These are phyloP conservation scores for Eucalyptus caleyi DNA, from an alignment of 345 rosid species.

Conservation along the genomic window DNA sequence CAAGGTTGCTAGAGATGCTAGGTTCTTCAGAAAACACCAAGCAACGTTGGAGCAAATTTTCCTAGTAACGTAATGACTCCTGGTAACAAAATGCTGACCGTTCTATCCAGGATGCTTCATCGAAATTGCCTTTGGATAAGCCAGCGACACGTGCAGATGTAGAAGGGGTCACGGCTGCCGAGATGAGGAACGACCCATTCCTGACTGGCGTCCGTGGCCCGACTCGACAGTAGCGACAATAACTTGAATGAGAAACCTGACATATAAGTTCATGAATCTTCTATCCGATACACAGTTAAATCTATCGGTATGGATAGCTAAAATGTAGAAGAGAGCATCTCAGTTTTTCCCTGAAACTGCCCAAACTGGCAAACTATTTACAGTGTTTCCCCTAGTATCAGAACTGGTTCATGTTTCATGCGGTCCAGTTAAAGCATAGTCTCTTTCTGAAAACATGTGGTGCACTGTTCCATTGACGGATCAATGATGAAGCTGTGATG, in stretches of 20 bases:
- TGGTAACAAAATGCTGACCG: neutral
- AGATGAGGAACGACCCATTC: constrained; percentile 26
- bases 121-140: constrained; percentile 19
- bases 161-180: constrained; percentile 32
- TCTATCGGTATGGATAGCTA: neutral
- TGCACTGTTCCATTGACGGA: neutral
- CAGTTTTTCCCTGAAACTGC: neutral
- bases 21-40: neutral
- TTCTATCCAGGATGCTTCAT: neutral
- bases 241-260: neutral
- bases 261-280: neutral
- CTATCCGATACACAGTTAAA: neutral
- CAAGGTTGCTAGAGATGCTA: neutral
- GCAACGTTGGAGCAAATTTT: neutral
- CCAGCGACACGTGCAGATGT: constrained; percentile 37
- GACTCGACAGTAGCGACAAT: constrained; percentile 7
- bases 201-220: constrained; percentile 20
- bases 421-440: neutral
- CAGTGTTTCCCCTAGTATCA: neutral
- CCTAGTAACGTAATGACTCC: neutral
- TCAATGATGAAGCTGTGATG: neutral
- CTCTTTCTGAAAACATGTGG: neutral
- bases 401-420: neutral
- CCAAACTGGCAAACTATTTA: neutral
- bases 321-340: neutral